These are phyloP conservation scores for Kodamaea nitidulidarum DNA, from an alignment of 805 yeast genomes.

Conservation along the genomic window DNA sequence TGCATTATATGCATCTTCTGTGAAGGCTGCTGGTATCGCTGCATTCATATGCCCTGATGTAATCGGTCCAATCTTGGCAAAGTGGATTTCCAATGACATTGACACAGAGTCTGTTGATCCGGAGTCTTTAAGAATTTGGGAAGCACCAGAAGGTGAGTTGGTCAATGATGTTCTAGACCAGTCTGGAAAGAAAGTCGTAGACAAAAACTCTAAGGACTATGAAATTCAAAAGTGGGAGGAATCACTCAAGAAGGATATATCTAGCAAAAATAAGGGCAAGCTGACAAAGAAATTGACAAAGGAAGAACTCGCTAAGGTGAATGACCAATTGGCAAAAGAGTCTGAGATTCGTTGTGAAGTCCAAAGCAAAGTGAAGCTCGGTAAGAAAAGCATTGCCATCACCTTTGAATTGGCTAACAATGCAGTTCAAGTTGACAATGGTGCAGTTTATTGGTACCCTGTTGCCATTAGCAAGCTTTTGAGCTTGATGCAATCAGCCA, in stretches of 20 bases:
- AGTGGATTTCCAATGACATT: slow-evolving; percentile 43
- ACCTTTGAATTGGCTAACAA: slow-evolving; percentile 51
- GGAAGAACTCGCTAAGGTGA: slow-evolving; percentile 67
- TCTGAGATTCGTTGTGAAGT: slow-evolving; percentile 49
- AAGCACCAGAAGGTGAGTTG: slow-evolving; percentile 61
- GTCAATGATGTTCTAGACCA: slow-evolving; percentile 60
- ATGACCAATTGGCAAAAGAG: slow-evolving; percentile 64
- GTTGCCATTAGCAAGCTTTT: slow-evolving; percentile 52
- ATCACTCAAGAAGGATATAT: slow-evolving; percentile 68
- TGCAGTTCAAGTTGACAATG: slow-evolving; percentile 57
- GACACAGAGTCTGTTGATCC: slow-evolving; percentile 35
- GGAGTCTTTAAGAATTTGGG: slow-evolving; percentile 60
- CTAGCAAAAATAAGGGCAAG: slow-evolving; percentile 42
- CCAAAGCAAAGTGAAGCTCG: slow-evolving; percentile 27
- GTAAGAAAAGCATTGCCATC: slow-evolving; percentile 50
- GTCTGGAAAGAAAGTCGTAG: slow-evolving; percentile 42
- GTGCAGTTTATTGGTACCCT: slow-evolving; percentile 67
- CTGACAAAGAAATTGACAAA: slow-evolving; percentile 59
- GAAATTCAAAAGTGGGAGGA: slow-evolving; percentile 90
- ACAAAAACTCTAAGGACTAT: slow-evolving; percentile 78
- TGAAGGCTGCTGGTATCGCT: slow-evolving; percentile 31
- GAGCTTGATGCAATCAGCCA: slow-evolving; percentile 36
- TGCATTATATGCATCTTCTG: slow-evolving; percentile 47
- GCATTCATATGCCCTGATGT: slow-evolving; percentile 59
- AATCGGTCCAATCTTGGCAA: slow-evolving; percentile 49